phyloP scores from a whole-genome alignment of 176 grass and related monocot genomes.

The Poa annua region DNA sequence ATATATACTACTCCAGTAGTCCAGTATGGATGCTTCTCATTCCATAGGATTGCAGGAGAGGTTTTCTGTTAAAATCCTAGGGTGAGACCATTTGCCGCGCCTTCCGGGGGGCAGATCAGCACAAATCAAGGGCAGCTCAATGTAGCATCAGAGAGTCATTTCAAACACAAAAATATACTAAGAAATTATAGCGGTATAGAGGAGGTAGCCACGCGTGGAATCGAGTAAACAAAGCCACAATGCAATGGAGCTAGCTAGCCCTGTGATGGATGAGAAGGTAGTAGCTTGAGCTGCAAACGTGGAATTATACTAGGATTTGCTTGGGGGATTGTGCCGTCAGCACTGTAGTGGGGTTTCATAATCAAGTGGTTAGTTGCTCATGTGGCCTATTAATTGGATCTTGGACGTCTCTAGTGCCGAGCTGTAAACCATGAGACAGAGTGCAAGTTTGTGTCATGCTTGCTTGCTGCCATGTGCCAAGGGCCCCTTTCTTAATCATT shows the following conservation, averaged over 20 bases:
- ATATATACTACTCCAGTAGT: background rate
- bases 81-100: slow-evolving; percentile 35
- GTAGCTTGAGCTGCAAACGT: slow-evolving; percentile 34
- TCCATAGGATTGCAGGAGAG: slow-evolving; percentile 40
- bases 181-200: background rate
- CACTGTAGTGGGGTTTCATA: slow-evolving; percentile 35
- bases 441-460: slow-evolving; percentile 43
- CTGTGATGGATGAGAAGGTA: background rate
- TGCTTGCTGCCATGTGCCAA: slow-evolving; percentile 64
- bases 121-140: slow-evolving; percentile 51
- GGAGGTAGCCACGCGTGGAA: slow-evolving; percentile 11
- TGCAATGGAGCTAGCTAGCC: background rate
- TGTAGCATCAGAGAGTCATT: slow-evolving; percentile 13
- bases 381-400: slow-evolving; percentile 64
- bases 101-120: slow-evolving; percentile 56
- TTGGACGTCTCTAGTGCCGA: slow-evolving; percentile 60
- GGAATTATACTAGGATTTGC: slow-evolving; percentile 52
- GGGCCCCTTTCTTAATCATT: slow-evolving; percentile 52
- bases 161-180: background rate
- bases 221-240: slow-evolving; percentile 34
- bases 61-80: slow-evolving; percentile 4
- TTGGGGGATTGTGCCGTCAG: slow-evolving; percentile 32
- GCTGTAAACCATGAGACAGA: slow-evolving; percentile 63
- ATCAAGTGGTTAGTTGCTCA: slow-evolving; percentile 58
- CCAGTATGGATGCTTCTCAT: slow-evolving; percentile 52